phyloP scores from a whole-genome alignment of 306 rosid species.

The Castanea sativa region DNA sequence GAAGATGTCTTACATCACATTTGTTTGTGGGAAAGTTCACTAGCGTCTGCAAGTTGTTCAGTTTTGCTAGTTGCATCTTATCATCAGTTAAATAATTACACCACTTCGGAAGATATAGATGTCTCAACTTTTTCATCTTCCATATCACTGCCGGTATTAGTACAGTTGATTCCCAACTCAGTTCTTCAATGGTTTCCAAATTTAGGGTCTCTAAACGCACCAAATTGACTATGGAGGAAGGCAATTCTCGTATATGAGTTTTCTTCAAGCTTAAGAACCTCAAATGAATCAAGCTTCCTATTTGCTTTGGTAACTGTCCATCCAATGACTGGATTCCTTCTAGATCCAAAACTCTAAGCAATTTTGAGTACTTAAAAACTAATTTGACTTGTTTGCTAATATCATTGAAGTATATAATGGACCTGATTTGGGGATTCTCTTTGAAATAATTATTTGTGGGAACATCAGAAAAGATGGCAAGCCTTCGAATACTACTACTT shows the following conservation, averaged over 20 bases:
- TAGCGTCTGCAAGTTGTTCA: slow-evolving; percentile 42
- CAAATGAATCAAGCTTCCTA: slow-evolving; percentile 44
- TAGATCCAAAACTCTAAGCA: slow-evolving; percentile 54
- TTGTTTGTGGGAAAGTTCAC: slow-evolving; percentile 48
- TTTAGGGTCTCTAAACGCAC: slow-evolving; percentile 45
- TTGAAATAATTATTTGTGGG: neutral
- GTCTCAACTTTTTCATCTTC: slow-evolving; percentile 44
- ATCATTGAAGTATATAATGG: slow-evolving; percentile 37
- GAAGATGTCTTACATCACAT: slow-evolving; percentile 31
- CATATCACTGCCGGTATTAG: slow-evolving; percentile 34
- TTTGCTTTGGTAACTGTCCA: slow-evolving; percentile 37
- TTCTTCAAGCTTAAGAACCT: slow-evolving; percentile 39
- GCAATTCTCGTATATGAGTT: slow-evolving; percentile 17
- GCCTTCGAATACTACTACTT: slow-evolving; percentile 37
- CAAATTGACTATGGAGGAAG: slow-evolving; percentile 47
- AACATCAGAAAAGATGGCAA: slow-evolving; percentile 32
- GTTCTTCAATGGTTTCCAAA: slow-evolving; percentile 27
- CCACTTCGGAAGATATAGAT: slow-evolving; percentile 58
- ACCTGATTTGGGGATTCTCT: slow-evolving; percentile 26
- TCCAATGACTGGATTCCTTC: slow-evolving; percentile 33
- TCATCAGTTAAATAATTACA: slow-evolving; percentile 22
- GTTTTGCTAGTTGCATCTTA: slow-evolving; percentile 26
- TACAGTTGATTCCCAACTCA: slow-evolving; percentile 31
- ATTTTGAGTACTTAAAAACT: slow-evolving; percentile 22
- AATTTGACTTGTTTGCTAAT: slow-evolving; percentile 6